A percentile compares a stretch with the other conserved stretches of the same genome.
These are phyloP conservation scores for Fermentozyma sake DNA, from an alignment of 1,139 yeast genomes.

Conservation along the genomic window DNA sequence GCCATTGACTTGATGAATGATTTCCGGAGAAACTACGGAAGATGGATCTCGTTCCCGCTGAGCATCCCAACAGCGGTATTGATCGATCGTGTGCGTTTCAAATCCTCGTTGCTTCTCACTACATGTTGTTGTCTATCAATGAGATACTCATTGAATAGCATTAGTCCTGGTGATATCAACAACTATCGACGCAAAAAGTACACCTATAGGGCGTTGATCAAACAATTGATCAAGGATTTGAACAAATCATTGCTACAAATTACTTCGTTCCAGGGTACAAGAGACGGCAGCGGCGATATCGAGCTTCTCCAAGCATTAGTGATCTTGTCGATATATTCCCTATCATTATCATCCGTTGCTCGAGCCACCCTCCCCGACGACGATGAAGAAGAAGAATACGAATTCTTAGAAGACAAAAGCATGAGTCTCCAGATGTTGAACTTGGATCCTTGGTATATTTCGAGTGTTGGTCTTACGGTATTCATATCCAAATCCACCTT, in stretches of 20 bases:
- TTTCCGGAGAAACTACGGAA: conserved; percentile 64
- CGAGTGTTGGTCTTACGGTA: conserved; percentile 55
- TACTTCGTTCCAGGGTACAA: conserved; percentile 16
- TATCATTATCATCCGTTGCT: conserved; percentile 51
- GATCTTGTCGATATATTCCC: conserved; percentile 56
- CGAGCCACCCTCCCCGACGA: conserved; percentile 9
- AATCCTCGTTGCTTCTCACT: conserved; percentile 62
- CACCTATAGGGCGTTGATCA: conserved; percentile 22
- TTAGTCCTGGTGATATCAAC: conserved; percentile 20
- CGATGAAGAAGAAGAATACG: conserved; percentile 7
- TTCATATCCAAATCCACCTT: conserved; percentile 45
- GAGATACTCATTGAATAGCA: conserved; percentile 37
- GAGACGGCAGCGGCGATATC: conserved; percentile 27
- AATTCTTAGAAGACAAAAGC: no score
- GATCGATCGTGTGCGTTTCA: conserved; percentile 45
- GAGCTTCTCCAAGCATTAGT: conserved; percentile 67
- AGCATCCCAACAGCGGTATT: conserved; percentile 46
- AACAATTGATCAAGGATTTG: conserved; percentile 39
- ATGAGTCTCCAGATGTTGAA: conserved; percentile 13
- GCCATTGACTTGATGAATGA: conserved; percentile 48
- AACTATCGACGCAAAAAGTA: conserved; percentile 14
- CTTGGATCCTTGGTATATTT: conserved; percentile 60
- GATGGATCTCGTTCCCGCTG: conserved; percentile 76
- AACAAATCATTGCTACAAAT: conserved; percentile 34
- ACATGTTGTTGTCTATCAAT: conserved; percentile 62